These are phyloP conservation scores for Penicillium chermesinum DNA, from an alignment of 495 filamentous ascomycete species.

Conservation along the genomic window DNA sequence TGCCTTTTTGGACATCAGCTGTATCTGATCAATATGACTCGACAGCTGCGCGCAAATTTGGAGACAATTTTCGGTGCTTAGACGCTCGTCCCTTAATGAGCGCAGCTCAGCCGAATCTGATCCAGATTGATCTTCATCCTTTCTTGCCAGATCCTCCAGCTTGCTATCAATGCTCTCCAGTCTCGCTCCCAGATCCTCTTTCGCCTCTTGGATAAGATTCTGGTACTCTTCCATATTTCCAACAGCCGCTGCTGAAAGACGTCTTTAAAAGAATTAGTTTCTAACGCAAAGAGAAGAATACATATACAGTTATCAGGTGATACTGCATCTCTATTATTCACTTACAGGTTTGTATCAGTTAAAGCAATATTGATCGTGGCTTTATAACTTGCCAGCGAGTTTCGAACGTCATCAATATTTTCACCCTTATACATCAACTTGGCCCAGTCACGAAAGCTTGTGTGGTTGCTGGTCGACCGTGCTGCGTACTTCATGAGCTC, in stretches of 20 bases:
- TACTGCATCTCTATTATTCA: conserved; percentile 2
- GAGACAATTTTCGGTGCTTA: conserved; percentile 40
- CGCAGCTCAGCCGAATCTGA: conserved; percentile 27
- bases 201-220: conserved; percentile 32
- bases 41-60: conserved; percentile 36
- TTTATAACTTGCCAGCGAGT: conserved; percentile 35
- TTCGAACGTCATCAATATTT: conserved; percentile 27
- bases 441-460: conserved; percentile 29
- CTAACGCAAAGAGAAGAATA: neutral
- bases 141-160: conserved; percentile 18
- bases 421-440: conserved; percentile 26
- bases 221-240: conserved; percentile 30
- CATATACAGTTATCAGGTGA: neutral
- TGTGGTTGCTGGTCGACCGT: conserved; percentile 10
- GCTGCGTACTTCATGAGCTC: conserved; percentile 17
- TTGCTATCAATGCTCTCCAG: conserved; percentile 34
- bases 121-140: conserved; percentile 7
- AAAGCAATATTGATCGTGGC: conserved; percentile 37
- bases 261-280: conserved; percentile 14
- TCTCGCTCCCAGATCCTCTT: conserved; percentile 32
- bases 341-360: conserved; percentile 36
- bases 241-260: conserved; percentile 22
- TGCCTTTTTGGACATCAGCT: conserved; percentile 10
- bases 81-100: conserved; percentile 33
- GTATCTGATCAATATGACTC: conserved; percentile 31